Base-by-base conservation (phyloP, 2,329 filamentous ascomycete genomes). In the Colletotrichum eleusines region DNA sequence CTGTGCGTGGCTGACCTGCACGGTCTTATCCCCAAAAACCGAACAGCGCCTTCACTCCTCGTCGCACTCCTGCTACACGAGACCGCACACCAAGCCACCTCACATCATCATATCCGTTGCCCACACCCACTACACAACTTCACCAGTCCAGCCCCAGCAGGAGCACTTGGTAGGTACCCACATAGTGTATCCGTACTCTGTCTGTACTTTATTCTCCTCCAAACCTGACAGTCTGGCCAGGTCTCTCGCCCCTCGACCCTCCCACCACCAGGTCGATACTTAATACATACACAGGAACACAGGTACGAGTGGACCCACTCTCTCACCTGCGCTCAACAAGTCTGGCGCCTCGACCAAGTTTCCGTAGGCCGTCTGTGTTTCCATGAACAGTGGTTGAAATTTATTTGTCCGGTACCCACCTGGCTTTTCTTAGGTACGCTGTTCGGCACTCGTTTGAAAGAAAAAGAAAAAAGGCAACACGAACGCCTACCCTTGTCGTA, bases 261-360 rank as follows among this genome's bases (percentile, higher is more conserved):
- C 46, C 46, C 33, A 31, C 46, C 33, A 31, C 38, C n/a, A 14
- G 44, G 58, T 38, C 44, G 59, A 53, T 62, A 46, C 28, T 46
- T 20, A 46, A 58, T 20, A n/a, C 20, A 46, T 20, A n/a, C 23
- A 46, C 42, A 20, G 9, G 31, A 3, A 11, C n/a, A 42, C 18
- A 64, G 46, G 59, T 50, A 48, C 40, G n/a, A 9, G 6, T 51
- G 55, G 48, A 28, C 42, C 68, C 68, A n/a, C n/a, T n/a, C n/a
- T n/a, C n/a, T n/a, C n/a, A 68, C 68, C n/a, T 23, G 51, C 63
- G 26, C 64, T 59, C 68, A 68, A 71, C 64, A 63, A 68, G 57
- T 59, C 57, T 60, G 63, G 48, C 46, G 38, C 57, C 35, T 63
- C 50, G 50, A 65, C 64, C 64, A 63, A 59, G 68, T 63, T 68